A percentile compares a stretch with the other conserved stretches of the same genome.
Conservation (phyloP, 768 basidiomycete genomes). For the Suillus bovinus region DNA sequence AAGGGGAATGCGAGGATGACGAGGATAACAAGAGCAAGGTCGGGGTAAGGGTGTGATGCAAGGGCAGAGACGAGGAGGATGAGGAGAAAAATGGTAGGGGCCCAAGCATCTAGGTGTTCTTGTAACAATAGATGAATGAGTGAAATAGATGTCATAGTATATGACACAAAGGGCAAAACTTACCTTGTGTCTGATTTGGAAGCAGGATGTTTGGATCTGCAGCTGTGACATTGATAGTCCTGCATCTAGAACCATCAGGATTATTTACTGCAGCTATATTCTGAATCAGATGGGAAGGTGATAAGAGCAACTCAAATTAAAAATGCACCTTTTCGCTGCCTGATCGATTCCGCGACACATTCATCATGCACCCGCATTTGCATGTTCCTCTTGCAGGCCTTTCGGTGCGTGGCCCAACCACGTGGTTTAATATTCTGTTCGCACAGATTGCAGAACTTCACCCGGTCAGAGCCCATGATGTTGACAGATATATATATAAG, state of each 20-base stretch:
- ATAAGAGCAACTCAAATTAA: not conserved
- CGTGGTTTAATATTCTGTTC: no score
- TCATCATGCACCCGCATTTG: not conserved
- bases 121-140: no score
- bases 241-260: no score
- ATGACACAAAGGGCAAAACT: not conserved
- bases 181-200: not conserved
- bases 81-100: no score
- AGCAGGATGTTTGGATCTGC: not conserved
- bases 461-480: not conserved
- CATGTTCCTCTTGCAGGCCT: not conserved
- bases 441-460: not conserved
- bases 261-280: no score
- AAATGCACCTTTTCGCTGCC: not conserved
- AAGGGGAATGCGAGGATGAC: no score
- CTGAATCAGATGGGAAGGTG: no score
- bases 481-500: not conserved
- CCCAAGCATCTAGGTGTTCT: no score
- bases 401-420: no score
- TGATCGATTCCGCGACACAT: not conserved
- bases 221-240: not conserved
- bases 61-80: no score
- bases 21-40: no score
- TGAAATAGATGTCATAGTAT: not conserved
- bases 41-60: no score